Conservation (phyloP, 805 yeast species). For the Blastobotrys parvus region DNA sequence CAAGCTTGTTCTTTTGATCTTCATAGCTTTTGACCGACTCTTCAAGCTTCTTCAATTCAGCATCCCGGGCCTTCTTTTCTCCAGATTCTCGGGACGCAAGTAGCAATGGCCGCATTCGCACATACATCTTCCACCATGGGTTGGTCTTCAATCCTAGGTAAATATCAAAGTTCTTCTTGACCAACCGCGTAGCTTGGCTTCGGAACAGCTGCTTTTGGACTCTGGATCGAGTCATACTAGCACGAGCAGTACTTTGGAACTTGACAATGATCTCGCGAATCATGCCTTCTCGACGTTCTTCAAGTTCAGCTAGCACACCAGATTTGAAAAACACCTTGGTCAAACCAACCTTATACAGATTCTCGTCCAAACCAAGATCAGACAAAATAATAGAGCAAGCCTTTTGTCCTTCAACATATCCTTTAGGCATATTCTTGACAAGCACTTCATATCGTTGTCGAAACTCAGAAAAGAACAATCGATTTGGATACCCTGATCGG, state of each 20-base stretch:
- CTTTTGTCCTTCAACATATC: conserved; percentile 44
- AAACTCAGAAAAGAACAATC: conserved; percentile 78
- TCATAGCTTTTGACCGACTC: conserved; percentile 19
- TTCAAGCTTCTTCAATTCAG: conserved; percentile 28
- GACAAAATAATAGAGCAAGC: conserved; percentile 62
- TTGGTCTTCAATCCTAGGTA: conserved; percentile 42
- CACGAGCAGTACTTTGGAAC: conserved; percentile 61
- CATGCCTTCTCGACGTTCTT: conserved; percentile 61
- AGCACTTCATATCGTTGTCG: conserved; percentile 67
- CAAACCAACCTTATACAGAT: conserved; percentile 57
- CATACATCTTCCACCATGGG: conserved; percentile 74
- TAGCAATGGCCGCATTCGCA: conserved; percentile 66
- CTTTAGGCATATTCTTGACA: conserved; percentile 37
- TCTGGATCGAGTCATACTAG: conserved; percentile 45
- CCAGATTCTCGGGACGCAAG: conserved; percentile 53
- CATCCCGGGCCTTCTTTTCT: conserved; percentile 39
- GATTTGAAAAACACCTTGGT: conserved; percentile 69
- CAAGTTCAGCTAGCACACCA: conserved; percentile 72
- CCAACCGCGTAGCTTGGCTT: conserved; percentile 60
- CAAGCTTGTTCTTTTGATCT: conserved; percentile 22
- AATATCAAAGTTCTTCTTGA: conserved; percentile 52
- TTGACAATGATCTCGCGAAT: conserved; percentile 46
- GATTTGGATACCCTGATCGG: conserved; percentile 93
- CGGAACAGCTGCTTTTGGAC: conserved; percentile 44
- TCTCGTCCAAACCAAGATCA: conserved; percentile 50